phyloP scores from a whole-genome alignment of 176 grass and related monocot species.

The Canna indica region DNA sequence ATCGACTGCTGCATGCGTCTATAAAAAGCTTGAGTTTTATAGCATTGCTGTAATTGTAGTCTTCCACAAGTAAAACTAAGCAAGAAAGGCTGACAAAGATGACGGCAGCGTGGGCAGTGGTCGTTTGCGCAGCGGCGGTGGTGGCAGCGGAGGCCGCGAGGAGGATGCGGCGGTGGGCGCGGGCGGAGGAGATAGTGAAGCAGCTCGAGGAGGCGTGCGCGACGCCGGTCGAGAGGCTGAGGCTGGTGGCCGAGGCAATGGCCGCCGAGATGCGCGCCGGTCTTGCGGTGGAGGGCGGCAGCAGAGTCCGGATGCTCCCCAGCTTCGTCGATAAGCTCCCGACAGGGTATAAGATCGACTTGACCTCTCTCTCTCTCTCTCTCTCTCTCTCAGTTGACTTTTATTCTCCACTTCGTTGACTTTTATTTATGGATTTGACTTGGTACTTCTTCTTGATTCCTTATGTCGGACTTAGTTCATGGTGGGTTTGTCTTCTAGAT shows the following conservation, averaged over 20 bases:
- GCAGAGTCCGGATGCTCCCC: conserved; percentile 76
- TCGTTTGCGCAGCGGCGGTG: conserved; percentile 7
- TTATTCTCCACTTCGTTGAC: too few species aligned
- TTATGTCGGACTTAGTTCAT: neutral
- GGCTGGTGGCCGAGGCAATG: conserved; percentile 47
- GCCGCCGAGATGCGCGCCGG: conserved; percentile 61
- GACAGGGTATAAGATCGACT: conserved; percentile 30
- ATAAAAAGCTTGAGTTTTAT: neutral
- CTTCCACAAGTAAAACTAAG: neutral
- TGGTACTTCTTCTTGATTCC: neutral
- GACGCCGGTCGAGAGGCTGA: conserved; percentile 32
- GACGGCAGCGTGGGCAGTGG: conserved; percentile 14
- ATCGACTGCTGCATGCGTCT: too few species aligned
- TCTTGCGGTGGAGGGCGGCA: conserved; percentile 23
- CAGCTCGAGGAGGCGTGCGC: conserved; percentile 43
- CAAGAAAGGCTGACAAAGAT: conserved; percentile 8
- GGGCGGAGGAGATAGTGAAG: conserved; percentile 40
- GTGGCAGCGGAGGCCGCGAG: conserved; percentile 6
- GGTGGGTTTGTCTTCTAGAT: too few species aligned
- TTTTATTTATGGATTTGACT: neutral
- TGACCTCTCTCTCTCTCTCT: neutral
- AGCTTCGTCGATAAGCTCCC: conserved; percentile 80
- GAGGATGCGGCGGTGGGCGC: conserved; percentile 11
- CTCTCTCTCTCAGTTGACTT: too few species aligned
- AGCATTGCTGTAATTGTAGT: neutral